Evolutionary conservation across 257 asterid genomes (phyloP).

Genomic region (Rauvolfia tetraphylla): DNA sequence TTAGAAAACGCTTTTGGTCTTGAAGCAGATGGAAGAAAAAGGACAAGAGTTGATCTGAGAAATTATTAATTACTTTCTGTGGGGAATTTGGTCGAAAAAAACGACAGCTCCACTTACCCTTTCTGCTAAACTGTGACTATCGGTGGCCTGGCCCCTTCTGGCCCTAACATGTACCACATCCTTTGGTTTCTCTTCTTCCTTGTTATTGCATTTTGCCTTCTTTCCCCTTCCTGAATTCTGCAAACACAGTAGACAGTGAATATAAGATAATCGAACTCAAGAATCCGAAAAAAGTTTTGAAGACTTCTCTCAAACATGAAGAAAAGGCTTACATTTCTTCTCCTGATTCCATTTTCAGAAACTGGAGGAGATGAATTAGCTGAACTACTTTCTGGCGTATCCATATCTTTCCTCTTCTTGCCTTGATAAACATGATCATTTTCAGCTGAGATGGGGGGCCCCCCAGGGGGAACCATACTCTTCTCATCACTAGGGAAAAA

Average conservation of each 20-base stretch:
- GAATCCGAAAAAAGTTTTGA: neutral
- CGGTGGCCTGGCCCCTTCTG: conserved; percentile 91
- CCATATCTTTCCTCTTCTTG: conserved; percentile 49
- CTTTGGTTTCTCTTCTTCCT: conserved; percentile 40
- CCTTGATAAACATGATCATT: conserved; percentile 17
- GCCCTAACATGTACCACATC: conserved; percentile 93
- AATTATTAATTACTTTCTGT: neutral
- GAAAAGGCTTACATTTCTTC: conserved; percentile 34
- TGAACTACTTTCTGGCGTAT: conserved; percentile 42
- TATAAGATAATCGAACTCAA: neutral
- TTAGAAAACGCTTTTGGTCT: neutral
- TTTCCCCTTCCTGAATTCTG: conserved; percentile 51
- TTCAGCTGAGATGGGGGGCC: conserved; percentile 15
- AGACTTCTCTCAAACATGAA: neutral
- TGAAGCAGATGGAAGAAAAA: neutral
- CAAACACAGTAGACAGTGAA: neutral
- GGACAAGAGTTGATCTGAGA: neutral
- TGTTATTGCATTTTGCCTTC: conserved; percentile 31
- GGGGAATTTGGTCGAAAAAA: neutral
- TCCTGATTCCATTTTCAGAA: conserved; percentile 37
- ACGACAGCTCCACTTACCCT: conserved; percentile 41
- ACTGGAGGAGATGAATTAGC: conserved; percentile 52
- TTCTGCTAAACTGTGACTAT: conserved; percentile 95
- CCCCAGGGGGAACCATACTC: conserved; percentile 10
- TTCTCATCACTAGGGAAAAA: conserved; percentile 21